These are phyloP conservation scores for Mikania micrantha DNA, from an alignment of 129 eudicot species.

Conservation along the genomic window DNA sequence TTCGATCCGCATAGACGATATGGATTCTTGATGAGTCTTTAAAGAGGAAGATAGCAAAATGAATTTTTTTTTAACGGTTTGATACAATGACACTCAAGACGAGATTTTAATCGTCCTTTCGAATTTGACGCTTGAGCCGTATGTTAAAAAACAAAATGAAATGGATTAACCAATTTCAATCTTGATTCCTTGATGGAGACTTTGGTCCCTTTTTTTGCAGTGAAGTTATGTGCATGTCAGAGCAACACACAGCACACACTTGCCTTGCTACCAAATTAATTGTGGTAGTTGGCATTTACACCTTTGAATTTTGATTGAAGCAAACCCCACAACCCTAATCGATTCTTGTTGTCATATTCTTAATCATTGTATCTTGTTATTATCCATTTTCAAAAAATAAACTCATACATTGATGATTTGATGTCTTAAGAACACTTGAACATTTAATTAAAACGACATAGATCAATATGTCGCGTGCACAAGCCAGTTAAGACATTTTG, in stretches of 20 bases:
- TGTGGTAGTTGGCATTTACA: conserved; percentile 33
- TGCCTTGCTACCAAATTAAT: conserved; percentile 39
- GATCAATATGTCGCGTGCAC: neutral
- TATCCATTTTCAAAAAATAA: neutral
- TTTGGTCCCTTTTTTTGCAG: conserved; percentile 23
- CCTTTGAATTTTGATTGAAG: conserved; percentile 33
- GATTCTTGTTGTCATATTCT: conserved; percentile 11
- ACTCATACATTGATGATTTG: neutral
- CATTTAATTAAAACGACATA: neutral
- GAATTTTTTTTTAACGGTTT: no score
- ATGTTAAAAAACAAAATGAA: conserved; percentile 6
- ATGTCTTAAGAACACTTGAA: neutral
- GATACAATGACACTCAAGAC: no score
- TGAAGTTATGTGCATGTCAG: conserved; percentile 32
- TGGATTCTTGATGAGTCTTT: neutral
- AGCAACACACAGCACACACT: conserved; percentile 24
- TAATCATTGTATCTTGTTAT: conserved; percentile 17
- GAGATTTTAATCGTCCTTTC: no score
- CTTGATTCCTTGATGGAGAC: conserved; percentile 21
- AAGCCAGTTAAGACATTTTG: neutral
- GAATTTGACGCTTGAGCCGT: no score
- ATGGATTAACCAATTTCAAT: conserved; percentile 24
- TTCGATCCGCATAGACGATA: neutral
- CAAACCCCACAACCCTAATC: conserved; percentile 29
- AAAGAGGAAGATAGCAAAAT: conserved; percentile 1